These are phyloP conservation scores for Triangularia verruculosa DNA, from an alignment of 2,329 filamentous ascomycete genomes.

Conservation along the genomic window DNA sequence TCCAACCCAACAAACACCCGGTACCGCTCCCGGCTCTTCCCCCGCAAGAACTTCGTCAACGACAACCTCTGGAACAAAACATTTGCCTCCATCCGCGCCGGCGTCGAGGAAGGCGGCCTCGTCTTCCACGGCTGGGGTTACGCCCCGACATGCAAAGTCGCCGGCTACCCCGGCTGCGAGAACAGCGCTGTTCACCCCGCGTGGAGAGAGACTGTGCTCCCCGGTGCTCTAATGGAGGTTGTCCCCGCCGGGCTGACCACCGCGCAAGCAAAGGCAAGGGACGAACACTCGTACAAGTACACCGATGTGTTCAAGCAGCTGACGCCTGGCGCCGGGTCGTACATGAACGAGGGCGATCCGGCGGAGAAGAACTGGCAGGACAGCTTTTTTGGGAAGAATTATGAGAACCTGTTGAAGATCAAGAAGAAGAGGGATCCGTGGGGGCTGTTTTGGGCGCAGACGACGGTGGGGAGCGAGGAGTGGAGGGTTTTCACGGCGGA, in stretches of 20 bases:
- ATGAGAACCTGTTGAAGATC: conserved; percentile 32
- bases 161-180: conserved; percentile 24
- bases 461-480: conserved; percentile 22
- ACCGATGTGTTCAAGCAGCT: conserved; percentile 15
- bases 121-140: conserved; percentile 30
- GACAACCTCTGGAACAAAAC: conserved; percentile 21
- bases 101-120: conserved; percentile 28
- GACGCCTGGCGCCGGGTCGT: conserved; percentile 23
- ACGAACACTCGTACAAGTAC: conserved; percentile 16
- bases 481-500: conserved; percentile 23
- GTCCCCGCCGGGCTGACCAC: conserved; percentile 19
- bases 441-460: conserved; percentile 34
- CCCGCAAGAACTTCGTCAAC: conserved; percentile 24
- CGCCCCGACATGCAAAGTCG: conserved; percentile 21
- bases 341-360: conserved; percentile 26
- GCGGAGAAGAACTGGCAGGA: conserved; percentile 24
- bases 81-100: conserved; percentile 24
- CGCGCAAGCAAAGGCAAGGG: conserved; percentile 14
- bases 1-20: conserved; percentile 26
- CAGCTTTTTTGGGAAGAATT: conserved; percentile 26
- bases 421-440: conserved; percentile 41
- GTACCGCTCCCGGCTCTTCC: conserved; percentile 30
- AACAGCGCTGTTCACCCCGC: conserved; percentile 29
- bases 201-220: conserved; percentile 26
- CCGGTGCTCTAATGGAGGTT: conserved; percentile 21